Base-by-base conservation (phyloP, 2,329 filamentous ascomycete genomes). In the Aspergillus tanneri region DNA sequence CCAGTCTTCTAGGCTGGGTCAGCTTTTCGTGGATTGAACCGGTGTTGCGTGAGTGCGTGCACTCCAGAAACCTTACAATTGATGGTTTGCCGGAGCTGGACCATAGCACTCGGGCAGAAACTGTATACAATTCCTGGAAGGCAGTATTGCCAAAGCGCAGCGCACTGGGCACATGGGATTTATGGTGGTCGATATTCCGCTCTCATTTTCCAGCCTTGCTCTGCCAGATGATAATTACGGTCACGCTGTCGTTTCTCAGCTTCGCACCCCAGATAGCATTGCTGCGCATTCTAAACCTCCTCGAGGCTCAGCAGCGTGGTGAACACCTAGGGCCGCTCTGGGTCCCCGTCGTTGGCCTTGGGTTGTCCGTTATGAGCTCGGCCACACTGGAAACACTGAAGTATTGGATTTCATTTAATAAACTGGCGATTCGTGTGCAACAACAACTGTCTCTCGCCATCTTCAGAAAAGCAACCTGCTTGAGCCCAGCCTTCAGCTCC, bases 401-500 rank as follows among this genome's bases (percentile, higher is more conserved):
- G 41, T 59, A 57, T 16, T 61, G 46, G n/a, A 70, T 85, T 46
- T 79, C 79, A 0, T 84, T 77, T 67, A 74, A 78, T 2, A 76
- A 81, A 42, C 63, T 90, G 12, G 75, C 76, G 25, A 75, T 88
- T 24, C 84, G 85, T 0, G 70, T 90, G 12, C 80, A 84, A 43
- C 77, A 82, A 32, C 84, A 89, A 60, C 70, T 91, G 3, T 82
- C 84, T 3, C 78, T 85, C 1, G 76, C 88, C 7, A 79, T 90
- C 22, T 90, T 90, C 57, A 78, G 84, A 52, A 91, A 91, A 66
- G 80, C 86, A 0, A 81, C 89, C 74, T 78, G 84, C 45, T 78
- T 84, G 38, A 90, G 8, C 12, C 23, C 28, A 25, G 21, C 10
- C 5, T 30, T 22, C 3, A 11, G 22, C 12, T 4, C 19, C 8